phyloP scores from a whole-genome alignment of 176 grass and related monocot genomes.

The Carex kokanica region DNA sequence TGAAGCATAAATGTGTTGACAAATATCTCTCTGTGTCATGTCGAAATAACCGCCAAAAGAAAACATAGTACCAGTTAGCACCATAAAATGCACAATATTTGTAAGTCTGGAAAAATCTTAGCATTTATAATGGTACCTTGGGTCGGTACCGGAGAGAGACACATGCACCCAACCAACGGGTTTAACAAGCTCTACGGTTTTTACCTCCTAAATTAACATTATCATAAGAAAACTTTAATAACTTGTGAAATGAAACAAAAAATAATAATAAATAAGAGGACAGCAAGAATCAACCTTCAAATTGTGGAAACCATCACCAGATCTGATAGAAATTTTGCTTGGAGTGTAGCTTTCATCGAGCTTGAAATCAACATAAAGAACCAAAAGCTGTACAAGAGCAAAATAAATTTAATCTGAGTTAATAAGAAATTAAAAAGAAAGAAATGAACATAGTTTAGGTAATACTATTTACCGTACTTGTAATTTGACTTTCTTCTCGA shows the following conservation, averaged over 20 bases:
- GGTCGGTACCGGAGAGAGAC: constrained; percentile 76
- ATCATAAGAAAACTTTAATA: not conserved
- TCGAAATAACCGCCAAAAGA: constrained; percentile 23
- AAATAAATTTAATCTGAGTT: constrained; percentile 4
- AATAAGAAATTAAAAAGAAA: not conserved
- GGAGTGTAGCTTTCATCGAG: constrained; percentile 95
- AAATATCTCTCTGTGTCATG: constrained; percentile 65
- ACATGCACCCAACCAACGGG: constrained; percentile 93
- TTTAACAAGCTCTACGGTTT: constrained; percentile 84
- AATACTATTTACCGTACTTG: constrained; percentile 40
- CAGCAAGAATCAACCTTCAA: constrained; percentile 58
- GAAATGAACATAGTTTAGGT: not conserved
- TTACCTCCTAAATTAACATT: constrained; percentile 61
- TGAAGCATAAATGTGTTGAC: constrained; percentile 96
- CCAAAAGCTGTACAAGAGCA: constrained; percentile 50
- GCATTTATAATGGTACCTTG: constrained; percentile 44
- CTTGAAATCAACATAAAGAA: constrained; percentile 93
- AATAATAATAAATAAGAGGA: not conserved
- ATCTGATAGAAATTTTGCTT: constrained; percentile 88
- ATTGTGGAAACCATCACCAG: constrained; percentile 96
- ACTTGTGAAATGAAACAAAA: not conserved
- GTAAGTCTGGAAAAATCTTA: not conserved
- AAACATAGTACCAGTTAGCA: not conserved
- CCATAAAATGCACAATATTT: not conserved
- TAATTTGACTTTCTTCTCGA: constrained; percentile 91